Base-by-base conservation (phyloP, 2,329 filamentous ascomycete genomes). In the Aspergillus pseudotamarii region DNA sequence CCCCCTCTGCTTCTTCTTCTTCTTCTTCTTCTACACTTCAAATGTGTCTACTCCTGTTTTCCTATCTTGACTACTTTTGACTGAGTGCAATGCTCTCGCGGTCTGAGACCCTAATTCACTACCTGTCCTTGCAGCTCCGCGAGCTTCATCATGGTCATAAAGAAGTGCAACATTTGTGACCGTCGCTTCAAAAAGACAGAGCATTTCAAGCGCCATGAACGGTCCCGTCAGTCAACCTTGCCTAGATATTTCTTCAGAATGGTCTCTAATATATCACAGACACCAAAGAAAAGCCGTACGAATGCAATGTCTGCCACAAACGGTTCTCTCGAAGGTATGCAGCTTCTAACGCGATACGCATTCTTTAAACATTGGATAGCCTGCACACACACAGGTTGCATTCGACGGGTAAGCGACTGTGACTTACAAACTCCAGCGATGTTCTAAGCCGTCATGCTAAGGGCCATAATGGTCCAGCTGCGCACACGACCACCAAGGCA, bases 181-280 rank as follows among this genome's bases (percentile, higher is more conserved):
- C 80, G 83, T 65, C 82, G 81, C 65, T 86, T 85, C 75, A 84
- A 82, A 65, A 86, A 86, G 73, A 83, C 82, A 34, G 83, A 85
- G 70, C 83, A 85, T 73, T 81, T 83, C 68, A 85, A 85, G 71
- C 80, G 83, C 48, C 84, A 86, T 72, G 83, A 85, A 70, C 79
- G 83, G 69, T 85, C 83, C 61, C 83, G 84, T 85, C 76, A 70
- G 83, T 77, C 36, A 59, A 60, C 60, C 64, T 58, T 10, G n/a
- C 9, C 16, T 19, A 12, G 36, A 58, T 60, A 53, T n/a, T 45
- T 41, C 34, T 45, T 32, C 26, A 2, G 32, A 30, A 38, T 4
- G 16, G 10, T 16, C n/a, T 59, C 45, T 57, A 50, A 58, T 34
- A 34, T 46, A 30, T 30, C 6, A 5, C 62, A 85, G 83, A 86